These are phyloP conservation scores for Tetracladium marchalianum DNA, from an alignment of 495 filamentous ascomycete species.

Conservation along the genomic window DNA sequence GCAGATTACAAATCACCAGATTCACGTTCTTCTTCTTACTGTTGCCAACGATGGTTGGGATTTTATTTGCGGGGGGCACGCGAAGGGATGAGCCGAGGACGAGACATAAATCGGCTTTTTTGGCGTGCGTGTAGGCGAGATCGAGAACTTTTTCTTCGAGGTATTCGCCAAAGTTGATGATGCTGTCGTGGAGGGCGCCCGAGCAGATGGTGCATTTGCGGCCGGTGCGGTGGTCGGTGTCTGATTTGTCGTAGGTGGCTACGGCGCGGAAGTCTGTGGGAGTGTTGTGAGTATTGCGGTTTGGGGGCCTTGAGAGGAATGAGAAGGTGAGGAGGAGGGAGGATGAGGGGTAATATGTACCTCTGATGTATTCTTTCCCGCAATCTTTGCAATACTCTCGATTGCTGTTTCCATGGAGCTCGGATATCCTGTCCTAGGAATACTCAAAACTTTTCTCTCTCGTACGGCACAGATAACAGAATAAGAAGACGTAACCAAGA, in stretches of 20 bases:
- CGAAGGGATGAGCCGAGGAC: constrained; percentile 36
- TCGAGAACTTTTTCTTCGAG: constrained; percentile 23
- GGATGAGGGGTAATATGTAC: constrained; percentile 10
- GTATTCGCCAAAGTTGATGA: constrained; percentile 34
- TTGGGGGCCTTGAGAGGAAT: no score
- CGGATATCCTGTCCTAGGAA: constrained; percentile 26
- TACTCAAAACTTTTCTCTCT: background rate
- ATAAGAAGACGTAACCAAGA: background rate
- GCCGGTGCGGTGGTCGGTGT: constrained; percentile 34
- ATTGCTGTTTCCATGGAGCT: constrained; percentile 38
- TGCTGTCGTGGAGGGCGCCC: constrained; percentile 29
- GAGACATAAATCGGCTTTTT: constrained; percentile 32
- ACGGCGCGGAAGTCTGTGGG: constrained; percentile 33
- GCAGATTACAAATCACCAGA: constrained; percentile 36
- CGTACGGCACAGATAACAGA: background rate
- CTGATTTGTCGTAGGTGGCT: constrained; percentile 29
- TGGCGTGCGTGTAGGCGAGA: constrained; percentile 24
- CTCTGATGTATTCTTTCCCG: constrained; percentile 35
- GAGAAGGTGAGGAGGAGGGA: background rate
- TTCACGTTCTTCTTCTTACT: constrained; percentile 17
- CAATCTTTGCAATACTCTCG: constrained; percentile 34
- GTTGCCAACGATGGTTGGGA: constrained; percentile 24
- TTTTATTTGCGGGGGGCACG: constrained; percentile 29
- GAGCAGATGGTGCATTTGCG: constrained; percentile 28
- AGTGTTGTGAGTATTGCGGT: background rate